These are phyloP conservation scores for Hebeloma cylindrosporum DNA, from an alignment of 768 basidiomycete genomes.

Conservation along the genomic window DNA sequence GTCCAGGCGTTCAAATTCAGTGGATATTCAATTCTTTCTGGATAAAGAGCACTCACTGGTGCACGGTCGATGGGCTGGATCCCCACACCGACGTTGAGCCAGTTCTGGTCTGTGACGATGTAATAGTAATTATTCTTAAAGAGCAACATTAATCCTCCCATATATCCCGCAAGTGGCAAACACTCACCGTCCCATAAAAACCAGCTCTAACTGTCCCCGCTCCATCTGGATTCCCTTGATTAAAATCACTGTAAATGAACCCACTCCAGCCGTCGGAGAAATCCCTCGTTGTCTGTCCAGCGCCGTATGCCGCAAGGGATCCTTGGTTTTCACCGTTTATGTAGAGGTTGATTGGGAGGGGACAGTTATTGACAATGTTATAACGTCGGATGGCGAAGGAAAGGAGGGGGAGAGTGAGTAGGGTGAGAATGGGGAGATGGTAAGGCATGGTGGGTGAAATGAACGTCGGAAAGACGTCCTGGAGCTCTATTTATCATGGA, in stretches of 20 bases:
- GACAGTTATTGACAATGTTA: slow-evolving; percentile 28
- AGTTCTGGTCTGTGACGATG: slow-evolving; percentile 23
- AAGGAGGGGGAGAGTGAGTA: not conserved
- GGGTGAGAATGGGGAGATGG: not conserved
- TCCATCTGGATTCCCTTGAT: slow-evolving; percentile 22
- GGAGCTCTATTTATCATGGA: too few relatives aligned
- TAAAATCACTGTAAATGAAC: slow-evolving; percentile 26
- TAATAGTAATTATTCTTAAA: slow-evolving; percentile 25
- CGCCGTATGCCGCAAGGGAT: slow-evolving; percentile 18
- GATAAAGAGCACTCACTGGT: slow-evolving; percentile 15
- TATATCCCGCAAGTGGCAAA: not conserved
- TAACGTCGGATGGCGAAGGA: slow-evolving; percentile 10
- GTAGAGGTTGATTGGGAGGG: slow-evolving; percentile 20
- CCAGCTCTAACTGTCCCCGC: slow-evolving; percentile 25
- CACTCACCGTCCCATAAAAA: slow-evolving; percentile 20
- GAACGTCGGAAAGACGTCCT: too few relatives aligned
- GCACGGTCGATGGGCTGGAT: slow-evolving; percentile 18
- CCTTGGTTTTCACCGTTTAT: slow-evolving; percentile 25
- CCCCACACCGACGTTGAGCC: slow-evolving; percentile 27
- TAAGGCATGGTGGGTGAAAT: too few relatives aligned
- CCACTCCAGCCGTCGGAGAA: slow-evolving; percentile 23
- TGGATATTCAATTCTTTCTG: not conserved
- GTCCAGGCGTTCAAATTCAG: not conserved
- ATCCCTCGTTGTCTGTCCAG: slow-evolving; percentile 11
- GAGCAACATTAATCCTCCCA: not conserved